Evolutionary conservation across 176 grass and related monocot species (phyloP).

Genomic region (Elymus sibiricus): DNA sequence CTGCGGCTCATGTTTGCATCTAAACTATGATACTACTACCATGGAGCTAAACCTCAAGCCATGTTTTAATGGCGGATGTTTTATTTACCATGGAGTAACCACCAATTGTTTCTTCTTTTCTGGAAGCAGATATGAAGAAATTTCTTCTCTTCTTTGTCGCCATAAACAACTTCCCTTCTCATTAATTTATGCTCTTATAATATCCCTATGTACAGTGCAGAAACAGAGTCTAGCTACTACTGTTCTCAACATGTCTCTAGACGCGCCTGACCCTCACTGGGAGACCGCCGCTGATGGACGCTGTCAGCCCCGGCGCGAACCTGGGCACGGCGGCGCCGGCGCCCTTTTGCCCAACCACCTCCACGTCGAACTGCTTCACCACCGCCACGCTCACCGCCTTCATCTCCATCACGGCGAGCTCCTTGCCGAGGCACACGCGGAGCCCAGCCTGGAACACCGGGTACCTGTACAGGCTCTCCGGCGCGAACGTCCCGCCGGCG

Average conservation of each 20-base stretch:
- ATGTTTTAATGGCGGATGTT: background rate
- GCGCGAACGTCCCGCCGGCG: conserved; percentile 32
- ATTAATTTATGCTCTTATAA: background rate
- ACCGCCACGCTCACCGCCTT: conserved; percentile 58
- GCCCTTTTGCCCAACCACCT: conserved; percentile 29
- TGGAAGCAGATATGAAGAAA: background rate
- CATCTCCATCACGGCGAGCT: conserved; percentile 78
- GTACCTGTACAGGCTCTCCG: conserved; percentile 62
- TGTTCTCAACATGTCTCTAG: background rate
- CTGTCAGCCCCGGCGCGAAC: conserved; percentile 62
- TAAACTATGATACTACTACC: background rate
- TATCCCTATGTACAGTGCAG: conserved; percentile 2
- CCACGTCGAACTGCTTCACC: conserved; percentile 48
- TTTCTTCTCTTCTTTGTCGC: background rate
- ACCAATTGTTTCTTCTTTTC: background rate
- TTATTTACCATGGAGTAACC: too few relatives aligned
- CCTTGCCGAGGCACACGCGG: conserved; percentile 79
- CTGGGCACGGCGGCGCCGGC: conserved; percentile 25
- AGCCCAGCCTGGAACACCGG: conserved; percentile 78
- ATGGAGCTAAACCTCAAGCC: background rate
- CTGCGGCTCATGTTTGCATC: background rate
- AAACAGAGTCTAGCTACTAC: background rate
- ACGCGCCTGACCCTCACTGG: conserved; percentile 44
- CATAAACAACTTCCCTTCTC: background rate
- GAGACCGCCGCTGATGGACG: conserved; percentile 62